Percentiles rank a stretch among this genome's conserved stretches.
Conservation (phyloP, 73 alveolate species). For the Tetrahymena malaccensis region DNA sequence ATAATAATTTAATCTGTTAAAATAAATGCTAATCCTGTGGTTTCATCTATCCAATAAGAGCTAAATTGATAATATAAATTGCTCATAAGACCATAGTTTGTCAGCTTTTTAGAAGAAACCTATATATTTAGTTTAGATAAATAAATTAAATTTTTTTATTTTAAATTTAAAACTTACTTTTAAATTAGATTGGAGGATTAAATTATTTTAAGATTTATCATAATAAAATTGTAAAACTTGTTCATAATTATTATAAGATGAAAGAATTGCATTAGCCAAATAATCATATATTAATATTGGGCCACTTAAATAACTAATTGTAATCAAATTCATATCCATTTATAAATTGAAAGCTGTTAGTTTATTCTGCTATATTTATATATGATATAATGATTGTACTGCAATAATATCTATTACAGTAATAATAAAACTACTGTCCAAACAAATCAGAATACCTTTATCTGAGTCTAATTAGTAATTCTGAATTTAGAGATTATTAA, state of each 20-base stretch:
- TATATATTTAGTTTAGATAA: too few species aligned
- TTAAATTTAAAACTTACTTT: too few species aligned
- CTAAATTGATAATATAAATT: too few species aligned
- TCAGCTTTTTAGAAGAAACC: neutral
- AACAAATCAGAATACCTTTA: neutral
- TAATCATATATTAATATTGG: neutral
- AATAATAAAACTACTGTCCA: neutral
- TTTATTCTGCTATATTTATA: too few species aligned
- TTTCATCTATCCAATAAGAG: neutral
- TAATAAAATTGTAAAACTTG: too few species aligned
- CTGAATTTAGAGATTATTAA: too few species aligned
- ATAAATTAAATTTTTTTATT: too few species aligned
- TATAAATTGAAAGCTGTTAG: neutral
- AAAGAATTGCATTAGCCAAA: too few species aligned
- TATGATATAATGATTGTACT: neutral
- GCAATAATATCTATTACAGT: neutral
- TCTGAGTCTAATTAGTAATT: neutral
- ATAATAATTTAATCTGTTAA: neutral
- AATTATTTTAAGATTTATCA: too few species aligned
- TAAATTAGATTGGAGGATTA: too few species aligned
- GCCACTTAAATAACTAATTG: neutral
- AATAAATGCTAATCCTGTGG: neutral
- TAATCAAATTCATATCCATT: neutral
- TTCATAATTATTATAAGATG: too few species aligned
- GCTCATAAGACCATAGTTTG: neutral